A percentile compares a stretch with the other conserved stretches of the same genome.
Evolutionary conservation across 345 rosid species (phyloP).

Genomic region (Lagerstroemia speciosa): DNA sequence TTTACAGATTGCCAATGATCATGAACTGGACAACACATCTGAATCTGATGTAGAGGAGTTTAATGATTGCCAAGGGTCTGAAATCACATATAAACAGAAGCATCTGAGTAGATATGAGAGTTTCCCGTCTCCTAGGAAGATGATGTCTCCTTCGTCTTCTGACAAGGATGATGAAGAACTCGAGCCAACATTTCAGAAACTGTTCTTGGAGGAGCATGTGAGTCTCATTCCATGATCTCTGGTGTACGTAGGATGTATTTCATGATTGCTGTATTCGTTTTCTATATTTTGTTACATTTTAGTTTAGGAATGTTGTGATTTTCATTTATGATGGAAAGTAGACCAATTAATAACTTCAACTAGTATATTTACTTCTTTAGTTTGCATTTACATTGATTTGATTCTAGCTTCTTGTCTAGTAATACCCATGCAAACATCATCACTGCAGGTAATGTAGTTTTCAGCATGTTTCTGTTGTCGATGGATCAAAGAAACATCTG

Average conservation of each 20-base stretch:
- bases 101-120: slow-evolving; percentile 20
- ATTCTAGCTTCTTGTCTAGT: neutral
- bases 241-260: no score
- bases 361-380: neutral
- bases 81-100: slow-evolving; percentile 15
- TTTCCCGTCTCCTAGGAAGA: slow-evolving; percentile 15
- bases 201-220: slow-evolving; percentile 24
- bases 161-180: slow-evolving; percentile 30
- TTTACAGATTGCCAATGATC: slow-evolving; percentile 19
- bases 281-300: neutral
- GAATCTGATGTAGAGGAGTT: slow-evolving; percentile 27
- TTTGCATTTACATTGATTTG: neutral
- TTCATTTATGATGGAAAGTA: neutral
- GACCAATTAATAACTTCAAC: neutral
- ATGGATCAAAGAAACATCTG: no score
- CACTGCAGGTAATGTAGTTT: neutral
- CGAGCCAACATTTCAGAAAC: slow-evolving; percentile 22
- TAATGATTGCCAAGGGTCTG: slow-evolving; percentile 22
- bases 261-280: slow-evolving; percentile 9
- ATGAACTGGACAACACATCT: slow-evolving; percentile 15
- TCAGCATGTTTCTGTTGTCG: neutral
- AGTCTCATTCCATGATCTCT: neutral
- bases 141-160: slow-evolving; percentile 14
- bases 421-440: neutral
- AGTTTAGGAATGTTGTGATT: neutral